A percentile compares a stretch with the other conserved stretches of the same genome.
Evolutionary conservation across 306 rosid species (phyloP).

Genomic region (Clitoria ternatea): DNA sequence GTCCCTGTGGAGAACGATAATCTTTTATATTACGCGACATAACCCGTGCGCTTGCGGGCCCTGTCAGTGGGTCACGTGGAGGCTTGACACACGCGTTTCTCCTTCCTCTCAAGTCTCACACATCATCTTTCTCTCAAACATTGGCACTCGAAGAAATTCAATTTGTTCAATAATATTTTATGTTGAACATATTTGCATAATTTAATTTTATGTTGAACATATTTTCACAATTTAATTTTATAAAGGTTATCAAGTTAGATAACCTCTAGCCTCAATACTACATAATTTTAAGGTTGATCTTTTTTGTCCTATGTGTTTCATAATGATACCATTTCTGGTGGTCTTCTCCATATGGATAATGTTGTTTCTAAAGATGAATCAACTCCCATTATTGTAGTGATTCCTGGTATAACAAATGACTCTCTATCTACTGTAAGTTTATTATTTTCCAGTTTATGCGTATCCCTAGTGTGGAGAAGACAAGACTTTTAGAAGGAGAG

Average conservation of each 20-base stretch:
- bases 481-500: neutral
- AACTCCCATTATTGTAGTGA: conserved; percentile 61
- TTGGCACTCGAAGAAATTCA: neutral
- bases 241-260: neutral
- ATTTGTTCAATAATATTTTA: too few species aligned
- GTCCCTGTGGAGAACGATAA: too few species aligned
- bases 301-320: neutral
- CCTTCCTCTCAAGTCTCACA: too few species aligned
- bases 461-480: neutral
- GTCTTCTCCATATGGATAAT: conserved; percentile 20
- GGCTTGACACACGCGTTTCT: too few species aligned
- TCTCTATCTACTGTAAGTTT: conserved; percentile 74
- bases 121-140: too few species aligned
- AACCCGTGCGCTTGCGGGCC: too few species aligned
- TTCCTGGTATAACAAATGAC: conserved; percentile 92
- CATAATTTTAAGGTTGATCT: conserved; percentile 5
- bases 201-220: too few species aligned
- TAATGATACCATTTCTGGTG: conserved; percentile 43
- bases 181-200: neutral
- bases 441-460: neutral
- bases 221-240: neutral
- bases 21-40: too few species aligned
- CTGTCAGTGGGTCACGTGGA: too few species aligned
- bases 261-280: neutral
- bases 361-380: conserved; percentile 42